phyloP scores from a whole-genome alignment of 108 stramenopile genomes.

The Pseudonitzschia delicatissima region DNA sequence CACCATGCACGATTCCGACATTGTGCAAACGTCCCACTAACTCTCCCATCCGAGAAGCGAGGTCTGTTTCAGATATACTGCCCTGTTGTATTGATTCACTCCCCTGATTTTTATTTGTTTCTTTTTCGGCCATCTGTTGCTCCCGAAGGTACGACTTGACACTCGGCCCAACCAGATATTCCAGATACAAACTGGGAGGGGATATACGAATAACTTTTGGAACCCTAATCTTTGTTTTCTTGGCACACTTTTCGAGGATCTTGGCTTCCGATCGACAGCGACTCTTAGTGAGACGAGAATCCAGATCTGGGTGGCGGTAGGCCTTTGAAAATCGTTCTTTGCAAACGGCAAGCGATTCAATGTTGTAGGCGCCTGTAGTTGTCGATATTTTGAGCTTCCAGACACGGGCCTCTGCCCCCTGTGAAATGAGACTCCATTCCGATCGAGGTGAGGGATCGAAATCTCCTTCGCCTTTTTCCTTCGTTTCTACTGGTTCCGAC shows the following conservation, averaged over 20 bases:
- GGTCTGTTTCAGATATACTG: conserved; percentile 13
- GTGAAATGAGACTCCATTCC: conserved; percentile 67
- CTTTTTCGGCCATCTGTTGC: background rate
- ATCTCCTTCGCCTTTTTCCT: background rate
- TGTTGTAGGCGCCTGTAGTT: background rate
- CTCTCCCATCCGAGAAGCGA: conserved; percentile 64
- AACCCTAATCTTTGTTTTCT: conserved; percentile 35
- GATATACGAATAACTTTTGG: conserved; percentile 30
- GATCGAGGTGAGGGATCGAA: conserved; percentile 20
- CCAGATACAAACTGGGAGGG: conserved; percentile 56
- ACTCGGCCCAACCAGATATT: conserved; percentile 61
- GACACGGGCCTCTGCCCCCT: conserved; percentile 84
- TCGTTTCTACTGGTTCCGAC: background rate
- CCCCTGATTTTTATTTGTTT: conserved; percentile 1
- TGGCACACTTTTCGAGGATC: conserved; percentile 37
- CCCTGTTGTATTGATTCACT: background rate
- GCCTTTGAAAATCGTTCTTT: conserved; percentile 95
- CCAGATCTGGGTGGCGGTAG: conserved; percentile 92
- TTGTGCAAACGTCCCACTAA: conserved; percentile 87
- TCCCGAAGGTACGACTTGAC: conserved; percentile 38
- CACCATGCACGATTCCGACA: conserved; percentile 90
- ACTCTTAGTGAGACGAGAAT: conserved; percentile 84
- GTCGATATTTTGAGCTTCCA: conserved; percentile 49
- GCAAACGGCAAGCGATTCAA: conserved; percentile 11
- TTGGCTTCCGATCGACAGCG: conserved; percentile 73